A percentile compares a stretch with the other conserved stretches of the same genome.
Conservation (phyloP, 805 yeast species). For the Komagataella populi region DNA sequence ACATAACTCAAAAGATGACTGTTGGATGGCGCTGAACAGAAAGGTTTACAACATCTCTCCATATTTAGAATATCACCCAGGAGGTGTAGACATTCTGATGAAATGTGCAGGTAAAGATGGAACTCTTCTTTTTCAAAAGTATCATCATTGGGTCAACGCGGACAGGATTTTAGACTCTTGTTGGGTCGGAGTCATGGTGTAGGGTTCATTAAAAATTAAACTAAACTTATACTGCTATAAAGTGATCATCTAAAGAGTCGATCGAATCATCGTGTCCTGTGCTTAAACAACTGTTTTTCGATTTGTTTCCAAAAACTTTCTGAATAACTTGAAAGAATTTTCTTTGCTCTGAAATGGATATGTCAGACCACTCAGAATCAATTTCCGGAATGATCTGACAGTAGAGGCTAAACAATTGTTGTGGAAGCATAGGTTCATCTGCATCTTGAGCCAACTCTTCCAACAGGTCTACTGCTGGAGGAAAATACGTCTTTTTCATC, state of each 20-base stretch:
- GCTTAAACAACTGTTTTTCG: background rate
- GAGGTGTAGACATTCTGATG: constrained; percentile 72
- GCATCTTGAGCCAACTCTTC: background rate
- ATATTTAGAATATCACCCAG: constrained; percentile 82
- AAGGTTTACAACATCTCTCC: constrained; percentile 81
- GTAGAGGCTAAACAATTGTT: background rate
- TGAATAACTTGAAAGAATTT: background rate
- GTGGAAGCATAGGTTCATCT: background rate
- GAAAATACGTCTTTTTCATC: background rate
- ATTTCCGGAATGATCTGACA: background rate
- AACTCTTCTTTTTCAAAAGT: constrained; percentile 59
- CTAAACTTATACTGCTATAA: background rate
- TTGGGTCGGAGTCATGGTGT: constrained; percentile 44
- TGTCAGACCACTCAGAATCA: background rate
- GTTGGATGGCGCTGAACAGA: constrained; percentile 75
- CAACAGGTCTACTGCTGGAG: background rate
- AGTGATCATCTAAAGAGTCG: background rate
- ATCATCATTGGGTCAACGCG: constrained; percentile 62
- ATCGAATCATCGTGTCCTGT: background rate
- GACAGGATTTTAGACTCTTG: constrained; percentile 75
- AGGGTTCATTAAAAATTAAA: background rate
- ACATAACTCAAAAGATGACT: constrained; percentile 53
- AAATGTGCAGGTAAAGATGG: constrained; percentile 79
- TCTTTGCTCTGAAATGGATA: background rate
- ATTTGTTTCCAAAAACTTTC: background rate